Base-by-base conservation (phyloP, 768 basidiomycete species). In the Leucocoprinus leucothites region DNA sequence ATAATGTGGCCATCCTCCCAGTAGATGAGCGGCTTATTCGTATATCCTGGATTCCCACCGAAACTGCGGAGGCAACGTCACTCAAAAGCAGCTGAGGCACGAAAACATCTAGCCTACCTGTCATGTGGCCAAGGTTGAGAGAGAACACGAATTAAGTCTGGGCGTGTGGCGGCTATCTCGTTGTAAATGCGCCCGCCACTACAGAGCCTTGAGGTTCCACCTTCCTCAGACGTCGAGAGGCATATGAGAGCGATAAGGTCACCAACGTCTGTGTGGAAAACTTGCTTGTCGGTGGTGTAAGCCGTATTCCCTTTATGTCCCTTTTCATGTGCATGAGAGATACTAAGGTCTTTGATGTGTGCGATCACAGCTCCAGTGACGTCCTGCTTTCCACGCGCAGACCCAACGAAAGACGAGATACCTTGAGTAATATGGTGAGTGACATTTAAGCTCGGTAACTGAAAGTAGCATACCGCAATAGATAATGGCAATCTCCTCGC, bases 231-330 rank as follows among this genome's bases (percentile, higher is more conserved):
- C 0, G 67, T 63, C 50, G 76, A 66, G 34, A 80, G 61, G 0
- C 74, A 72, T 41, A 78, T 68, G 9, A 79, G 67, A 3, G 76
- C 70, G 40, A 80, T 74, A 46, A 79, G 64, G 58, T 79, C 77
- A 19, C 74, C 70, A 51, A 58, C 57, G 42, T 79, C 77, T 2
- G 76, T 77, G 61, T 79, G 77, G 67, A 80, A 80, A 1, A 79
- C 77, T 60, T 80, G 79, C 61, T 74, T 74, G 60, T 76, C 76
- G 3, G 76, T 78, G 7, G 74, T 78, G 58, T 78, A 78, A 18
- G 77, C 77, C 2, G 78, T 70, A 24, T 72, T 71, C 2, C 73
- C 73, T 45, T 74, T 74, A 16, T 63, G 66, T 19, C 69, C 70
- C 57, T 65, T 67, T 25, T 70, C 63, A 34, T 73, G 69, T 38